Percentiles rank a stretch among this genome's conserved stretches.
Evolutionary conservation across 495 filamentous ascomycete genomes (phyloP).

Genomic region (Astrocystis sublimbata): DNA sequence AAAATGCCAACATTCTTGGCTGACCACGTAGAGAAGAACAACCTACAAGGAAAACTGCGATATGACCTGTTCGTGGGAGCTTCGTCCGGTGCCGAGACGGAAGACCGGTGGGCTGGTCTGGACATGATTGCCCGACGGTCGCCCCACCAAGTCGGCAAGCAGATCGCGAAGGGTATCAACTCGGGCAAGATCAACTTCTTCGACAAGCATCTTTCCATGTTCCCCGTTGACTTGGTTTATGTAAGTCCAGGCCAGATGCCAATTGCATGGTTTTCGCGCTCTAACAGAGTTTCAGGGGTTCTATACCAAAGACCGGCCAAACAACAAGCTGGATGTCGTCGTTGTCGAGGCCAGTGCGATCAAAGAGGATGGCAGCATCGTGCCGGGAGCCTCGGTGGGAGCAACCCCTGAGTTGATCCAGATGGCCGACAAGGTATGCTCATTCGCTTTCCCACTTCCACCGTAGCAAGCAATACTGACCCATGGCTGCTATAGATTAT

Average conservation of each 20-base stretch:
- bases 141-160: slow-evolving; percentile 90
- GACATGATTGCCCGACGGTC: slow-evolving; percentile 87
- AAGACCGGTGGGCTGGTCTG: slow-evolving; percentile 82
- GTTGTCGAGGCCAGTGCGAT: slow-evolving; percentile 88
- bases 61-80: slow-evolving; percentile 89
- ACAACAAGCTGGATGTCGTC: slow-evolving; percentile 75
- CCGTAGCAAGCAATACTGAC: background rate
- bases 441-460: too few species aligned
- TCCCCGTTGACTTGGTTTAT: slow-evolving; percentile 83
- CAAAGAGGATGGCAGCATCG: slow-evolving; percentile 89
- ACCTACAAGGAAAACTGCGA: slow-evolving; percentile 77
- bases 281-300: slow-evolving; percentile 56
- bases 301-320: slow-evolving; percentile 75
- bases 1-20: slow-evolving; percentile 83
- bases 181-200: slow-evolving; percentile 88
- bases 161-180: slow-evolving; percentile 89
- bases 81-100: slow-evolving; percentile 85
- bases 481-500: slow-evolving; percentile 56
- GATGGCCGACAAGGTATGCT: slow-evolving; percentile 74
- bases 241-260: slow-evolving; percentile 43
- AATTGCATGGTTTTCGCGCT: background rate
- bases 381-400: slow-evolving; percentile 84
- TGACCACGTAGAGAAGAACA: slow-evolving; percentile 88
- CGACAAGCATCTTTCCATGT: slow-evolving; percentile 92
- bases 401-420: slow-evolving; percentile 85